Base-by-base conservation (phyloP, 2,329 filamentous ascomycete species). In the Aureobasidium sp. region DNA sequence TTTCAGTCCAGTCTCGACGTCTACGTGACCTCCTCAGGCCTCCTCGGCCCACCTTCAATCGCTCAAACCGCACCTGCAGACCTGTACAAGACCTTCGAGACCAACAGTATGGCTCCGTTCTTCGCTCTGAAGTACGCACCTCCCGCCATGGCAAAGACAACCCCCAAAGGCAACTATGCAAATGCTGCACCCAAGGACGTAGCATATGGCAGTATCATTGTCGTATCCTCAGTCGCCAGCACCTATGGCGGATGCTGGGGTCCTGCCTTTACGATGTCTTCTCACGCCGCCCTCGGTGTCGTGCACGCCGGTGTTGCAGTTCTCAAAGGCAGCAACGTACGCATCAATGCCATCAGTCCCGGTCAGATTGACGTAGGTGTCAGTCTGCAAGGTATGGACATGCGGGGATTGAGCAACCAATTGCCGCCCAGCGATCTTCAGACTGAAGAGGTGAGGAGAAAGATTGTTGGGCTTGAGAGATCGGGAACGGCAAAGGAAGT, bases 61-160 rank as follows among this genome's bases (percentile, higher is more conserved):
- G 78, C 79, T 36, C 76, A 77, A 15, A 87, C 84, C 1, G 82
- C 81, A 0, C 81, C 84, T 0, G 72, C 74, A 12, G 82, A 84
- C 67, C 73, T 87, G 15, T 78, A 80, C 68, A 79, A 78, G 51
- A 81, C 81, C 64, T 85, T 86, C 70, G 82, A 86, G 68, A 81
- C 82, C 2, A 85, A 86, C 68, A 78, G 78, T 43, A 79, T 86
- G 72, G 82, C 83, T 7, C 83, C 84, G 2, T 87, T 87, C 75
- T 86, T 85, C 67, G 84, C 84, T 1, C 76, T 87, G 65, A 87
- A 87, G 70, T 86, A 86, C 67, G 83, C 83, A 0, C 83, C 84
- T 0, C 80, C 83, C 2, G 84, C 85, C 1, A 87, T 87, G 84
- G 78, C 74, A 20, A 87, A 87, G 69, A 79, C 80, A 7, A 81